phyloP scores from a whole-genome alignment of 2,329 filamentous ascomycete genomes.

The Sporothrix protearum region DNA sequence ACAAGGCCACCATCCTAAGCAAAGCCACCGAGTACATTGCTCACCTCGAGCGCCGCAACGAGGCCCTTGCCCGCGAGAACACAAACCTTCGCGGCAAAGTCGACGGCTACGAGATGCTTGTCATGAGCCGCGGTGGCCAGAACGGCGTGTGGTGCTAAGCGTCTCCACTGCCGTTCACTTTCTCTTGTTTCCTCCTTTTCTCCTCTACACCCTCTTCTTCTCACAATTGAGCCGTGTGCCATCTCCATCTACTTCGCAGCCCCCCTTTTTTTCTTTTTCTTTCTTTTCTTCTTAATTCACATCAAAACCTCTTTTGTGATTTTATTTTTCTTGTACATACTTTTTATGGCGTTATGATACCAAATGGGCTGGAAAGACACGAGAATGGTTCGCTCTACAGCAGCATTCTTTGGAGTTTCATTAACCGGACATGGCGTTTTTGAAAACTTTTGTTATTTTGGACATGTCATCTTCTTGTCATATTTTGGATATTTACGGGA shows the following conservation, averaged over 20 bases:
- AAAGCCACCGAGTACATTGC: slow-evolving; percentile 41
- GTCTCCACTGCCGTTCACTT: neutral
- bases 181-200: neutral
- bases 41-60: slow-evolving; percentile 37
- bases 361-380: slow-evolving; percentile 15
- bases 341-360: slow-evolving; percentile 16
- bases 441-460: neutral
- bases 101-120: slow-evolving; percentile 35
- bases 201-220: neutral
- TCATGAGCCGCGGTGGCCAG: slow-evolving; percentile 32
- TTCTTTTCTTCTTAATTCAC: too few relatives aligned
- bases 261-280: too few relatives aligned
- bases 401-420: neutral
- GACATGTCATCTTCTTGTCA: neutral
- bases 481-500: neutral
- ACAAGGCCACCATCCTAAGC: slow-evolving; percentile 44
- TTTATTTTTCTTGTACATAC: slow-evolving; percentile 9
- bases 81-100: slow-evolving; percentile 41
- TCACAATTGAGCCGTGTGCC: neutral
- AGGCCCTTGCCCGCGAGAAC: slow-evolving; percentile 44
- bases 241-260: neutral
- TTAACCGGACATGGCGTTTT: slow-evolving; percentile 11
- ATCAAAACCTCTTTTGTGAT: neutral
- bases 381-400: neutral
- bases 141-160: slow-evolving; percentile 29